These are phyloP conservation scores for Cicer cuneatum DNA, from an alignment of 306 rosid genomes.

Conservation along the genomic window DNA sequence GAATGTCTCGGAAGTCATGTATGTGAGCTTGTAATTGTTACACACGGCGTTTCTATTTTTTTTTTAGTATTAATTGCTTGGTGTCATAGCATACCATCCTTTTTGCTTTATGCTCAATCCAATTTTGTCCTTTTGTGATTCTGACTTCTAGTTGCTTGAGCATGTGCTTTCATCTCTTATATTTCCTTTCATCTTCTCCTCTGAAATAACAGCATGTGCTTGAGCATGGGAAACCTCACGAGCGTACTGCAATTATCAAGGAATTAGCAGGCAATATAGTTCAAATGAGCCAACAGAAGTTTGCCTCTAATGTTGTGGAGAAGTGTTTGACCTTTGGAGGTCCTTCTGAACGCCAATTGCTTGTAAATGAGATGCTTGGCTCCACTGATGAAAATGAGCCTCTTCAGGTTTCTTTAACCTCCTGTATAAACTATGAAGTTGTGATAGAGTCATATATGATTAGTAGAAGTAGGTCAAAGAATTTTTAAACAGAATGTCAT, in stretches of 20 bases:
- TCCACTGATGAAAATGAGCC: slow-evolving; percentile 97
- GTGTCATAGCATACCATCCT: neutral
- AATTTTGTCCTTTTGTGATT: neutral
- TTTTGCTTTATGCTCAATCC: neutral
- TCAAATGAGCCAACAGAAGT: slow-evolving; percentile 43
- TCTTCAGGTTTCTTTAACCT: slow-evolving; percentile 60
- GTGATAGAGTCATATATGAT: neutral
- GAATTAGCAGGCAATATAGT: slow-evolving; percentile 93
- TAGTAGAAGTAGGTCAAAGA: no score
- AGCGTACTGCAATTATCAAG: slow-evolving; percentile 86
- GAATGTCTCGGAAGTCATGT: neutral
- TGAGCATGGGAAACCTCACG: slow-evolving; percentile 92
- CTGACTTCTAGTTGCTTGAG: neutral
- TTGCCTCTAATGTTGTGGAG: slow-evolving; percentile 53
- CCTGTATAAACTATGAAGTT: neutral
- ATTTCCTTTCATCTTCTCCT: neutral
- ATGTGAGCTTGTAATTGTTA: neutral
- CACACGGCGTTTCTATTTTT: neutral
- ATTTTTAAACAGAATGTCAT: neutral
- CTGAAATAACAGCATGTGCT: slow-evolving; percentile 67
- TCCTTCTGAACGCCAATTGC: slow-evolving; percentile 78
- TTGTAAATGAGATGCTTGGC: slow-evolving; percentile 95
- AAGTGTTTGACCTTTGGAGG: slow-evolving; percentile 91
- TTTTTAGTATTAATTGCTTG: neutral
- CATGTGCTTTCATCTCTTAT: neutral